Evolutionary conservation across 306 rosid species (phyloP).

Genomic region (Dalbergia oliveri): DNA sequence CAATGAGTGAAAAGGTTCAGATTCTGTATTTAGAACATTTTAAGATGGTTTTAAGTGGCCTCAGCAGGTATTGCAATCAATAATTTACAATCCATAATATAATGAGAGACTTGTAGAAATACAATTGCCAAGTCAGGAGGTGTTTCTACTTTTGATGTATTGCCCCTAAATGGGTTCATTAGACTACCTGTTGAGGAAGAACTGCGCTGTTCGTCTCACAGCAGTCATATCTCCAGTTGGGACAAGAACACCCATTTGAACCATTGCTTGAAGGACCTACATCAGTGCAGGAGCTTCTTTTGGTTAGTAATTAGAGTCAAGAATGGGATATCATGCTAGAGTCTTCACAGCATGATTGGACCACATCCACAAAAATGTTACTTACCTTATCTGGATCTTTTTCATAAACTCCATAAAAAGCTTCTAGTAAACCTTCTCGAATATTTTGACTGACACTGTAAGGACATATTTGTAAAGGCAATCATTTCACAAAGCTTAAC

Average conservation of each 20-base stretch:
- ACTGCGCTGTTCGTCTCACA: constrained; percentile 94
- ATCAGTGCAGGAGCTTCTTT: constrained; percentile 45
- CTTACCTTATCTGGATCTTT: constrained; percentile 98
- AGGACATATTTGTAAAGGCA: constrained; percentile 44
- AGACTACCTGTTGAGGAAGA: constrained; percentile 88
- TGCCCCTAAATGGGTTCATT: constrained; percentile 44
- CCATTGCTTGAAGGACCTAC: constrained; percentile 97
- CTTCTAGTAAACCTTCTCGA: constrained; percentile 94
- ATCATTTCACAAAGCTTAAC: constrained; percentile 32
- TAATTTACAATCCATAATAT: background rate
- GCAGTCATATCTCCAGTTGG: constrained; percentile 99
- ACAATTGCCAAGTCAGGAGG: constrained; percentile 19
- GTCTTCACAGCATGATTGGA: constrained; percentile 38
- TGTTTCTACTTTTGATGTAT: constrained; percentile 33
- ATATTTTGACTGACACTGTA: constrained; percentile 93
- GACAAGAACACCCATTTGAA: constrained; percentile 99
- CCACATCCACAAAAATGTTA: constrained; percentile 33
- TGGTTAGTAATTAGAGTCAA: constrained; percentile 39
- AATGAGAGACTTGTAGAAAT: constrained; percentile 32
- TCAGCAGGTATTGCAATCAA: constrained; percentile 31
- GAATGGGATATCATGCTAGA: constrained; percentile 35
- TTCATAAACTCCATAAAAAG: constrained; percentile 95
- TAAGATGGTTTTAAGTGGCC: constrained; percentile 30
- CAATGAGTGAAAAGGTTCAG: constrained; percentile 33
- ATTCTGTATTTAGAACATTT: constrained; percentile 25